A percentile compares a stretch with the other conserved stretches of the same genome.
Evolutionary conservation across 352 stramenopile species (phyloP).

Genomic region (Pythium coloratum): DNA sequence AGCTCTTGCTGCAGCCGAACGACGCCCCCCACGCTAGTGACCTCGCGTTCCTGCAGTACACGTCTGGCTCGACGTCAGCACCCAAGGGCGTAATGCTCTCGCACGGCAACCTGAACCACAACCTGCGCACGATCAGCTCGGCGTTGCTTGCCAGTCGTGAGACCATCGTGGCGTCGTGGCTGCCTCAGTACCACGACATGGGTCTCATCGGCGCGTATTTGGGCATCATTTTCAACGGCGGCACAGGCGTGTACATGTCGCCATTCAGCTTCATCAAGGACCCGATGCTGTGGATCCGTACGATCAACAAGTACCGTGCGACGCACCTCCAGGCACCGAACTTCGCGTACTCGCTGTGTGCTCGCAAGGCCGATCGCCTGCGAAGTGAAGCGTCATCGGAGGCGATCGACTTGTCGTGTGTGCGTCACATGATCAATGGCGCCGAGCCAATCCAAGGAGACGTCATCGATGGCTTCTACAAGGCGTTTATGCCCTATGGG

Average conservation of each 20-base stretch:
- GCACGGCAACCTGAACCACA: constrained; percentile 96
- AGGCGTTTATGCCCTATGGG: constrained; percentile 87
- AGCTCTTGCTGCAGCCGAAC: constrained; percentile 38
- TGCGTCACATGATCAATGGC: constrained; percentile 98
- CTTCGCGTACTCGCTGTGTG: constrained; percentile 97
- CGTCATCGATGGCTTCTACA: constrained; percentile 87
- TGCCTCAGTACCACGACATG: constrained; percentile 99
- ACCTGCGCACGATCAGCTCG: constrained; percentile 94
- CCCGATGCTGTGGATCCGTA: constrained; percentile 95
- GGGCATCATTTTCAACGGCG: constrained; percentile 83
- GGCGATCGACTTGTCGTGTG: constrained; percentile 88
- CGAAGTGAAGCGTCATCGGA: constrained; percentile 20
- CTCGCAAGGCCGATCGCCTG: constrained; percentile 91
- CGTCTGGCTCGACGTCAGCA: constrained; percentile 96
- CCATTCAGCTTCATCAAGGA: constrained; percentile 97
- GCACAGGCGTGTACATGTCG: constrained; percentile 96
- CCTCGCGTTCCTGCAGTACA: constrained; percentile 99
- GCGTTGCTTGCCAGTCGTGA: constrained; percentile 86
- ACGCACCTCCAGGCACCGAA: constrained; percentile 99
- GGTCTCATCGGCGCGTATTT: constrained; percentile 96
- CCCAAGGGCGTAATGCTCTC: constrained; percentile 99
- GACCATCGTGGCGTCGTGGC: constrained; percentile 97
- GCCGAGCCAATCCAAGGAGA: constrained; percentile 95
- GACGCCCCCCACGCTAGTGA: constrained; percentile 45
- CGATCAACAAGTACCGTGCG: constrained; percentile 82